These are phyloP conservation scores for Dothideomycetes sp. DNA, from an alignment of 2,329 filamentous ascomycete genomes.

Conservation along the genomic window DNA sequence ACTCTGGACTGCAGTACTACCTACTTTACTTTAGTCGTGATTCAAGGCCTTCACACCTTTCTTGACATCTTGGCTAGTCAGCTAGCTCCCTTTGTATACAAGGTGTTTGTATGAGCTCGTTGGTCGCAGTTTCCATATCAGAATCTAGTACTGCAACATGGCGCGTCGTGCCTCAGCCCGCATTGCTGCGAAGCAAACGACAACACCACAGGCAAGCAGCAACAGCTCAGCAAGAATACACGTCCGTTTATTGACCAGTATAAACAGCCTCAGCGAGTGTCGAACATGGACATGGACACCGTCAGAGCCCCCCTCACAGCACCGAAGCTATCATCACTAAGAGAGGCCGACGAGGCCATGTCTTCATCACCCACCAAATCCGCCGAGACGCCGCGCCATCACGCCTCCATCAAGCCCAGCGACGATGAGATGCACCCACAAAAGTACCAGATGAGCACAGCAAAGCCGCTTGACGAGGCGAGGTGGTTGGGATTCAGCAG, in stretches of 20 bases:
- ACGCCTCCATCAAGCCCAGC: slow-evolving; percentile 59
- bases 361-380: slow-evolving; percentile 21
- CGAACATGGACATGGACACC: slow-evolving; percentile 27
- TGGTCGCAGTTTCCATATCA: not conserved
- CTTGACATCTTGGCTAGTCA: no score
- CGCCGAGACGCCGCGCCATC: slow-evolving; percentile 48
- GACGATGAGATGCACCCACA: slow-evolving; percentile 86
- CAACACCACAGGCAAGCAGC: slow-evolving; percentile 20
- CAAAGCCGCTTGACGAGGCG: slow-evolving; percentile 68
- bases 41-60: no score
- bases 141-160: slow-evolving; percentile 18
- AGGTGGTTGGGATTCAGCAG: slow-evolving; percentile 74
- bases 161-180: slow-evolving; percentile 27
- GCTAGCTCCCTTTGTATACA: no score
- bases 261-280: slow-evolving; percentile 20
- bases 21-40: no score
- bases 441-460: slow-evolving; percentile 65
- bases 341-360: slow-evolving; percentile 39
- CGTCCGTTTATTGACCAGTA: not conserved
- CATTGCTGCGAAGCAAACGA: slow-evolving; percentile 22
- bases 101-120: no score
- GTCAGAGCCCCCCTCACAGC: slow-evolving; percentile 25
- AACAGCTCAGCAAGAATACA: not conserved
- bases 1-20: no score
- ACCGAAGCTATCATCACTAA: slow-evolving; percentile 35